These are phyloP conservation scores for Lactarius indigo DNA, from an alignment of 768 basidiomycete genomes.

Conservation along the genomic window DNA sequence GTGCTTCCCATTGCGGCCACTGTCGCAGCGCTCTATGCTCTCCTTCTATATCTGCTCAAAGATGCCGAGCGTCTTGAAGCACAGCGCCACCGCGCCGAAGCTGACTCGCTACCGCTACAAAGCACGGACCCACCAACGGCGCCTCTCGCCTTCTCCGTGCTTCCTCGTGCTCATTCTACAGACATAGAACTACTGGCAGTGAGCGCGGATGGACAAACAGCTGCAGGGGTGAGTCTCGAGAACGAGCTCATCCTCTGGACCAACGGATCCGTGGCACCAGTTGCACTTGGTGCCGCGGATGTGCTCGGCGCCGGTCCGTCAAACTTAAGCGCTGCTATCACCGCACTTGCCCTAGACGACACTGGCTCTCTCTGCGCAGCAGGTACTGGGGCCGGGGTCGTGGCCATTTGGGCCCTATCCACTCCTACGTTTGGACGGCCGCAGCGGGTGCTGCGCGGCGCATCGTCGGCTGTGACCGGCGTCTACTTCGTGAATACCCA, in stretches of 20 bases:
- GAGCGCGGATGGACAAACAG: slow-evolving; percentile 60
- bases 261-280: slow-evolving; percentile 39
- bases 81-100: slow-evolving; percentile 60
- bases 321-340: slow-evolving; percentile 47
- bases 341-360: slow-evolving; percentile 60
- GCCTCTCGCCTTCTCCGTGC: slow-evolving; percentile 55
- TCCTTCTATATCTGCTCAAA: slow-evolving; percentile 85
- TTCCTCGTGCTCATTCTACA: slow-evolving; percentile 76
- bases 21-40: slow-evolving; percentile 63
- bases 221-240: slow-evolving; percentile 71
- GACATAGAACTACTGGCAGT: slow-evolving; percentile 80
- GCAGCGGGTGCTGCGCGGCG: slow-evolving; percentile 39
- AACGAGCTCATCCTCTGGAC: slow-evolving; percentile 77
- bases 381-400: slow-evolving; percentile 63
- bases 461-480: slow-evolving; percentile 47
- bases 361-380: slow-evolving; percentile 61
- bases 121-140: slow-evolving; percentile 37
- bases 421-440: slow-evolving; percentile 38
- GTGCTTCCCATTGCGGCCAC: slow-evolving; percentile 81
- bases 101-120: slow-evolving; percentile 35
- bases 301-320: slow-evolving; percentile 49
- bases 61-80: slow-evolving; percentile 88
- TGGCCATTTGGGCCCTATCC: slow-evolving; percentile 60
- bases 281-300: slow-evolving; percentile 50
- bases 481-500: slow-evolving; percentile 42